These are phyloP conservation scores for Brassica balearica DNA, from an alignment of 441 rosid species.

Conservation along the genomic window DNA sequence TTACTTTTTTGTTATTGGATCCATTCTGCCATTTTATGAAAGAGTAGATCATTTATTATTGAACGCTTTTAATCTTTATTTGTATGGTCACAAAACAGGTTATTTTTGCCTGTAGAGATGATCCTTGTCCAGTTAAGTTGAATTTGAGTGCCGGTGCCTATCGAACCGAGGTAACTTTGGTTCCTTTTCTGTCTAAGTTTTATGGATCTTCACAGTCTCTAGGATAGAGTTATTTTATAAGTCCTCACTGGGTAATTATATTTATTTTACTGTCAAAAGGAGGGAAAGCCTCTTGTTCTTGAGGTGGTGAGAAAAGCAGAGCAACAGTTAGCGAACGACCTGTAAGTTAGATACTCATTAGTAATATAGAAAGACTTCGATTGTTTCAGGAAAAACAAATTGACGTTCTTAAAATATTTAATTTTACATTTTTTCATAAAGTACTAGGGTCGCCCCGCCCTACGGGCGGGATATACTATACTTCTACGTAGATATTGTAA, in stretches of 20 bases:
- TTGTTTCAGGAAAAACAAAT: neutral
- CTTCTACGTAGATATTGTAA: neutral
- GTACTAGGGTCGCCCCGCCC: neutral
- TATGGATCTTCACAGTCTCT: constrained; percentile 8
- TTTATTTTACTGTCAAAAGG: constrained; percentile 14
- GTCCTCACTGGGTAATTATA: neutral
- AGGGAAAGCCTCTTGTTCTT: constrained; percentile 37
- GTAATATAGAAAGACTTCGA: neutral
- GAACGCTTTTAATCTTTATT: neutral
- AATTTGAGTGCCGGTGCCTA: constrained; percentile 16
- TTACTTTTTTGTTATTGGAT: neutral
- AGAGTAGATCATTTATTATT: neutral
- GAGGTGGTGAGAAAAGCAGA: constrained; percentile 39
- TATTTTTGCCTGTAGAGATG: constrained; percentile 8
- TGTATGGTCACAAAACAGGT: constrained; percentile 19
- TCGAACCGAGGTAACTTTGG: constrained; percentile 21
- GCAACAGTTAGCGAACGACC: constrained; percentile 24
- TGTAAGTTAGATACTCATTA: neutral
- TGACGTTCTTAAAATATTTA: neutral
- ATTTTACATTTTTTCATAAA: neutral
- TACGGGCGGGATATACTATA: too few species aligned
- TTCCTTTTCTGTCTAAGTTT: neutral
- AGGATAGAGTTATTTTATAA: neutral
- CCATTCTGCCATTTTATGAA: neutral
- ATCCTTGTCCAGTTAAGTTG: constrained; percentile 29